These are phyloP conservation scores for Pistacia integerrima DNA, from an alignment of 345 rosid species.

Conservation along the genomic window DNA sequence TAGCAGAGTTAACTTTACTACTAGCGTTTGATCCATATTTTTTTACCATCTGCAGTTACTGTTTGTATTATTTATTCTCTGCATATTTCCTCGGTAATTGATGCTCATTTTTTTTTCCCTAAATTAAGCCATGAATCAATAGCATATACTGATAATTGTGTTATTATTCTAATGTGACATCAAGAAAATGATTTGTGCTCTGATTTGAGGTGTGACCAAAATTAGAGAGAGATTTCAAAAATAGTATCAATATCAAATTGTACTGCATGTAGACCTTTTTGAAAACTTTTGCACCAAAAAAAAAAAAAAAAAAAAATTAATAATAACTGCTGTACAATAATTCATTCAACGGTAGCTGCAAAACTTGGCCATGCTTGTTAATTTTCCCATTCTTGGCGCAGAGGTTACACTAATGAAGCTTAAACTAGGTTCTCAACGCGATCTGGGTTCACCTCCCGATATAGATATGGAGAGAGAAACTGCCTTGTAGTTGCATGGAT, in stretches of 20 bases:
- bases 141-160: no score
- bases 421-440: slow-evolving; percentile 62
- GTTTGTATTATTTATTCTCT: not conserved
- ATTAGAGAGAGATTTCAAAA: not conserved
- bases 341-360: no score
- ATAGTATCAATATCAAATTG: no score
- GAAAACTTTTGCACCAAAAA: no score
- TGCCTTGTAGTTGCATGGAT: slow-evolving; percentile 14
- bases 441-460: slow-evolving; percentile 7
- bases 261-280: no score
- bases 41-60: not conserved
- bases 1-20: not conserved
- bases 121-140: no score
- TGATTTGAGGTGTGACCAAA: not conserved
- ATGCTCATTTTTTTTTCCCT: no score
- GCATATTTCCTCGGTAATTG: not conserved
- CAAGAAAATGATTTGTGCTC: not conserved
- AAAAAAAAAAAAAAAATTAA: no score
- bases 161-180: not conserved
- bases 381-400: slow-evolving; percentile 30
- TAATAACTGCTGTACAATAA: no score
- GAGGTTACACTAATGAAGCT: slow-evolving; percentile 83
- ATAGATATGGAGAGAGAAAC: slow-evolving; percentile 19
- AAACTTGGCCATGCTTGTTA: not conserved
- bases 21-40: not conserved